These are phyloP conservation scores for Taiwanofungus camphoratus DNA, from an alignment of 1,284 basidiomycete genomes.

Conservation along the genomic window DNA sequence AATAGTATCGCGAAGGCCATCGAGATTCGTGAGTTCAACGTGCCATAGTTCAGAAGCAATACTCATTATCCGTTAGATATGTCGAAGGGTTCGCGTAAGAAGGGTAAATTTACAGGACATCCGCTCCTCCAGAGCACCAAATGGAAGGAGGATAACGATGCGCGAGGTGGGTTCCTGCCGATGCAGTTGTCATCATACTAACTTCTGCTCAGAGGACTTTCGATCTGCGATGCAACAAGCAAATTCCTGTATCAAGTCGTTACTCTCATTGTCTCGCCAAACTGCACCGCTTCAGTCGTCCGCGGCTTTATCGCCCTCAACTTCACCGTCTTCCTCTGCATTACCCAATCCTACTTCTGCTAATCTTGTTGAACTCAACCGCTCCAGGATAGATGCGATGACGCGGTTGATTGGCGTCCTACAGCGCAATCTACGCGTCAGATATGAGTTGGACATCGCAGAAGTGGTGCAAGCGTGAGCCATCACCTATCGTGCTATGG, in stretches of 20 bases:
- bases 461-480: conserved; percentile 74
- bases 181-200: background rate
- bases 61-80: conserved; percentile 30
- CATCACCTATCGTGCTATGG: conserved; percentile 9
- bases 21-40: conserved; percentile 48
- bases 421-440: conserved; percentile 71
- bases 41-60: no score
- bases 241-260: conserved; percentile 45
- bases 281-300: conserved; percentile 5
- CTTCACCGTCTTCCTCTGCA: conserved; percentile 39
- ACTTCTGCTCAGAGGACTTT: conserved; percentile 52
- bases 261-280: conserved; percentile 28
- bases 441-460: conserved; percentile 66
- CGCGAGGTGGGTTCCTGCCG: conserved; percentile 21
- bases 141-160: conserved; percentile 20
- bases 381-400: conserved; percentile 59
- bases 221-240: conserved; percentile 63
- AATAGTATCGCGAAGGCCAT: conserved; percentile 58
- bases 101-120: conserved; percentile 33
- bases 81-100: conserved; percentile 34
- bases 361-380: conserved; percentile 44
- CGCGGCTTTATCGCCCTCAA: conserved; percentile 26
- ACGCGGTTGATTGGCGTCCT: conserved; percentile 64
- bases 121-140: conserved; percentile 11
- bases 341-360: conserved; percentile 27